Base-by-base conservation (phyloP, 1,284 basidiomycete species). In the Ganoderma meredithae region DNA sequence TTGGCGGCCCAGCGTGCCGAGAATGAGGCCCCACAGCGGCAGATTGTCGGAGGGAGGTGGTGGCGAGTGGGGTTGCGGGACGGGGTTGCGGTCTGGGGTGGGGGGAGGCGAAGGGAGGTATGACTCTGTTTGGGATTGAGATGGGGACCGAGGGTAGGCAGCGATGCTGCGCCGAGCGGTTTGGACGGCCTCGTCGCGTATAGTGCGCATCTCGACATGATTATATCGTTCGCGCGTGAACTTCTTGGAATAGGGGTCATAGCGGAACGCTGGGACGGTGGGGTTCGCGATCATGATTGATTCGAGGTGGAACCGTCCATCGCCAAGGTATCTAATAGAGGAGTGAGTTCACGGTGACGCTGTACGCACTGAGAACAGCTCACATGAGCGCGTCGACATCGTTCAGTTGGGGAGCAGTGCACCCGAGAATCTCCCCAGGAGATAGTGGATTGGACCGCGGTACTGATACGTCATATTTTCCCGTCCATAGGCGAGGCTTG, bases 271-370 rank as follows among this genome's bases (percentile, higher is more conserved):
- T 13, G 97, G 96, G 27, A 99, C 88, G n/a, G 86, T 82, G 0
- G 98, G 98, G 79, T 99, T 99, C 39, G 96, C 96, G 69, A 99
- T 99, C 98, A 99, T 99, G 79, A 99, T 97, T 15, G 95, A 94
- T 80, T 99, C 98, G 19, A 99, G 87, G 78, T 99, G 98, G 83
- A 99, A 99, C 15, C 98, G 91, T 22, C 98, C 98, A 77, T 99
- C 98, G 27, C 98, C 98, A 39, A 99, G 88, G 79, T 99, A 99
- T 96, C 60, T 44, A 17, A 75, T 22, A 63, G 55, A 47, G 41
- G 44, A 8, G 60, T 47, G 33, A 58, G 55, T 17, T 63, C 6
- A 59, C 71, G 36, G 8, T 22, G 19, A 4, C 17, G 19, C 3
- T 39, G 36, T 31, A 12, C 15, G 8, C n/a, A 19, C n/a, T 6